Conservation (phyloP, 2,329 filamentous ascomycete species). For the Exophiala dermatitidis region DNA sequence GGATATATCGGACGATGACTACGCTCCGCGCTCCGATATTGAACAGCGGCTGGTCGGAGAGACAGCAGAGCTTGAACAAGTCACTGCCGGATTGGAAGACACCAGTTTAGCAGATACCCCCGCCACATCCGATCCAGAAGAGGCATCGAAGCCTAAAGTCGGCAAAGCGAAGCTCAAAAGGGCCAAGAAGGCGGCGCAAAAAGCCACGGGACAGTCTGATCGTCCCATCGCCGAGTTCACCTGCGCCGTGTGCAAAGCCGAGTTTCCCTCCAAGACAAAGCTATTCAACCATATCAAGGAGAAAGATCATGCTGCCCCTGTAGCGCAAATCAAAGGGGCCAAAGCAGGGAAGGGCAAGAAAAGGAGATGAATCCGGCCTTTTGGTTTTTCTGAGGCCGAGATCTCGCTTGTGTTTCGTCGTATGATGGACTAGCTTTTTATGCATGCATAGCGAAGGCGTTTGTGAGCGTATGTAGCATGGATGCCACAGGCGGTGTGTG, state of each 20-base stretch:
- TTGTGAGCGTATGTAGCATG: not conserved
- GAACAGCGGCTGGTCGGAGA: slow-evolving; percentile 33
- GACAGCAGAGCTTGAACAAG: slow-evolving; percentile 3
- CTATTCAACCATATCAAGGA: slow-evolving; percentile 68
- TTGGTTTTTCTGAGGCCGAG: not conserved
- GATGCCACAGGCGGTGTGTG: not conserved
- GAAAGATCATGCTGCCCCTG: slow-evolving; percentile 53
- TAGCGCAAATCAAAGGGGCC: slow-evolving; percentile 16
- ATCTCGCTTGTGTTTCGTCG: not conserved
- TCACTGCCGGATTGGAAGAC: slow-evolving; percentile 23
- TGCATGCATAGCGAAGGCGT: slow-evolving; percentile 17
- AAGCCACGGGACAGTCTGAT: slow-evolving; percentile 20
- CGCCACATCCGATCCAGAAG: slow-evolving; percentile 21
- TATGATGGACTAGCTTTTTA: not conserved
- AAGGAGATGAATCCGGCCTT: slow-evolving; percentile 5
- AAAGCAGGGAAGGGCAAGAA: slow-evolving; percentile 27
- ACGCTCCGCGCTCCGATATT: slow-evolving; percentile 38
- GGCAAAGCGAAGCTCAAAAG: slow-evolving; percentile 50
- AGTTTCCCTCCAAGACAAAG: slow-evolving; percentile 66
- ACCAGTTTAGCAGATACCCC: slow-evolving; percentile 17
- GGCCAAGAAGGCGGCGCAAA: slow-evolving; percentile 43
- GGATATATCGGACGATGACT: slow-evolving; percentile 33
- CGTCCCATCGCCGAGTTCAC: slow-evolving; percentile 44
- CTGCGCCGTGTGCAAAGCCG: slow-evolving; percentile 70
- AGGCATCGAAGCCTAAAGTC: slow-evolving; percentile 31